These are phyloP conservation scores for Trichoderma simmonsii DNA, from an alignment of 2,329 filamentous ascomycete genomes.

Conservation along the genomic window DNA sequence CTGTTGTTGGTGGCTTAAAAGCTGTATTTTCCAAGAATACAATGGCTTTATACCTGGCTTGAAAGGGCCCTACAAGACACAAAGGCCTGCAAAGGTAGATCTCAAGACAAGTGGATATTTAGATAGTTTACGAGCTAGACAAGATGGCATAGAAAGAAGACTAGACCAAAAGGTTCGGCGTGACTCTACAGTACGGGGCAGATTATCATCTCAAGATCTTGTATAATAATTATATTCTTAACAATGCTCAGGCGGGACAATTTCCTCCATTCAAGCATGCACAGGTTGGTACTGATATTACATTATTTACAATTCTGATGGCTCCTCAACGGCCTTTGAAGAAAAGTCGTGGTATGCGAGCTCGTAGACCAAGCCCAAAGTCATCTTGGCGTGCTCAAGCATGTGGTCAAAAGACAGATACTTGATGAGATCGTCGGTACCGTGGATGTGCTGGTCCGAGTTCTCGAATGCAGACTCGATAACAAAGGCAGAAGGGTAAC, in stretches of 20 bases:
- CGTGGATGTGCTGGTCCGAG: slow-evolving; percentile 67
- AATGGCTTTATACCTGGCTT: not conserved
- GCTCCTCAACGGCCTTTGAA: slow-evolving; percentile 26
- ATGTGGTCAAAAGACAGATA: slow-evolving; percentile 83
- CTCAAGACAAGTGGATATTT: not conserved
- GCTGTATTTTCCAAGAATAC: not conserved
- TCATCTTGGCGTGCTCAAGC: slow-evolving; percentile 85
- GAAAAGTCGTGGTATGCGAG: slow-evolving; percentile 71
- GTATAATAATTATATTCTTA: not conserved
- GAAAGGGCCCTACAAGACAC: not conserved
- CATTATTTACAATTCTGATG: not conserved
- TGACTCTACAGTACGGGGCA: too few species aligned
- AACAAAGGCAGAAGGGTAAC: slow-evolving; percentile 72
- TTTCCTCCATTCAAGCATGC: not conserved
- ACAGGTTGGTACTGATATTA: not conserved
- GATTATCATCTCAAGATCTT: not conserved
- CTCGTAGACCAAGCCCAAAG: slow-evolving; percentile 79
- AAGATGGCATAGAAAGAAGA: not conserved
- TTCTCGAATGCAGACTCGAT: slow-evolving; percentile 70
- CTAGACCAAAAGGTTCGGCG: not conserved
- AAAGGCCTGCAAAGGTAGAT: not conserved
- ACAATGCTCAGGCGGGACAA: not conserved
- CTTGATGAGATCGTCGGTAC: slow-evolving; percentile 66
- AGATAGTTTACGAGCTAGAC: not conserved
- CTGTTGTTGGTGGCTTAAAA: not conserved